Evolutionary conservation across 371 early-diverging fungal genomes (phyloP).

Genomic region (Apophysomyces trapeziformis): DNA sequence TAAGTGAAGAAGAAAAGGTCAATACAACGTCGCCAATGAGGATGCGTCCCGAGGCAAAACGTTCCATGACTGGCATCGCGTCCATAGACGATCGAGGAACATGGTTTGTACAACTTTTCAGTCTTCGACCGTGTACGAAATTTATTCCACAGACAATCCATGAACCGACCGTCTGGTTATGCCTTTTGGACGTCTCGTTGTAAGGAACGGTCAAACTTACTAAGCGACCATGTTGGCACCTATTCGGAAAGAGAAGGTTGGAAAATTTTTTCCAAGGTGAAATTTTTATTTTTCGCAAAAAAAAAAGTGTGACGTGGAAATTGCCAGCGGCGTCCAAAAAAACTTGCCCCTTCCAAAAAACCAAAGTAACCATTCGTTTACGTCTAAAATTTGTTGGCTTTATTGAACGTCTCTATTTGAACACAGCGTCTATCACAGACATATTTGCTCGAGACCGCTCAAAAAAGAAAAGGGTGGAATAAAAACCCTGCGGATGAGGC

Average conservation of each 20-base stretch:
- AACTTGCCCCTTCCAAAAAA: not conserved
- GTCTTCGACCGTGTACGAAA: not conserved
- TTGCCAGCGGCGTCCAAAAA: not conserved
- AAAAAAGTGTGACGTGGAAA: conserved; percentile 2
- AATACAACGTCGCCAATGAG: not conserved
- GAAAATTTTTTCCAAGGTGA: conserved; percentile 1
- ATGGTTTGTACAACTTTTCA: not conserved
- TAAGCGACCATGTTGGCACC: conserved; percentile 14
- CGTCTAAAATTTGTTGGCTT: too few species aligned
- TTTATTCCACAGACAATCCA: too few species aligned
- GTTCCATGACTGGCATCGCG: not conserved
- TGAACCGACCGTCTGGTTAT: too few species aligned
- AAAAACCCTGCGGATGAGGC: too few species aligned
- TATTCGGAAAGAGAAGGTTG: conserved; percentile 19
- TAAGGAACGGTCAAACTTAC: conserved; percentile 1
- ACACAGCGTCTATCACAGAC: too few species aligned
- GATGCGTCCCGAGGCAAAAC: not conserved
- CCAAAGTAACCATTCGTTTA: too few species aligned
- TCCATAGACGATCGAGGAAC: not conserved
- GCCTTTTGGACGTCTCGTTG: not conserved
- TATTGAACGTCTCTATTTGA: too few species aligned
- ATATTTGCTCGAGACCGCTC: too few species aligned
- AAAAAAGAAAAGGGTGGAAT: too few species aligned
- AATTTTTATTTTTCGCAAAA: not conserved
- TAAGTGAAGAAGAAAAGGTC: not conserved